These are phyloP conservation scores for Fusarium sp. DNA, from an alignment of 2,329 filamentous ascomycete species.

Conservation along the genomic window DNA sequence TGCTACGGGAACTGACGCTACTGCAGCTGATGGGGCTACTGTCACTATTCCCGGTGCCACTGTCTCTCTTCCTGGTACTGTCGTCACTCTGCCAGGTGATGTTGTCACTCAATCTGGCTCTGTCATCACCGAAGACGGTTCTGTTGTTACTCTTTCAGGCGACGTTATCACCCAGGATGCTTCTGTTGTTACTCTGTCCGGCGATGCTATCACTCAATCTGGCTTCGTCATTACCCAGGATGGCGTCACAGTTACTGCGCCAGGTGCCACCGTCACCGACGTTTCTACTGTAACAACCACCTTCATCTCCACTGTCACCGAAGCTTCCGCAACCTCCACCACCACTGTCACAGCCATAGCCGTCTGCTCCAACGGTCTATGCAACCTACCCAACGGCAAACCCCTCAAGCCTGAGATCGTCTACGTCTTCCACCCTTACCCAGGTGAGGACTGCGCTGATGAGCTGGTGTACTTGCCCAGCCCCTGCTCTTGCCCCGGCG, in stretches of 20 bases:
- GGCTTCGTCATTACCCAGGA: background rate
- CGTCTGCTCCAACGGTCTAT: constrained; percentile 21
- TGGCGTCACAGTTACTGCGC: background rate
- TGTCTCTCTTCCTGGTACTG: background rate
- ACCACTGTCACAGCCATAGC: constrained; percentile 28
- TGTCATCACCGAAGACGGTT: background rate
- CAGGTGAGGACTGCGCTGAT: constrained; percentile 27
- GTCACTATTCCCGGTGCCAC: background rate
- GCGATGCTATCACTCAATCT: background rate
- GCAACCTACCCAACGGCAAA: background rate
- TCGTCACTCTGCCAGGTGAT: background rate
- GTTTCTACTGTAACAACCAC: constrained; percentile 26
- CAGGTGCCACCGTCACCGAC: background rate
- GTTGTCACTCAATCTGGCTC: background rate
- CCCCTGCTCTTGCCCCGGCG: constrained; percentile 34
- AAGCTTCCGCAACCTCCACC: background rate
- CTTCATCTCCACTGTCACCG: constrained; percentile 8
- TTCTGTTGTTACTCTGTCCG: background rate
- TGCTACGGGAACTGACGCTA: no score
- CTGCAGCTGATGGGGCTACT: background rate
- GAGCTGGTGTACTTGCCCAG: constrained; percentile 30
- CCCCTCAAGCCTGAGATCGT: background rate
- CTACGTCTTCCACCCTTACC: constrained; percentile 33
- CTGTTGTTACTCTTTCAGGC: background rate
- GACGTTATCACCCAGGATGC: background rate